Evolutionary conservation across 306 rosid species (phyloP), one percentile per base, ranked within the genome.

Genomic region (Vachellia pachyceras): DNA sequence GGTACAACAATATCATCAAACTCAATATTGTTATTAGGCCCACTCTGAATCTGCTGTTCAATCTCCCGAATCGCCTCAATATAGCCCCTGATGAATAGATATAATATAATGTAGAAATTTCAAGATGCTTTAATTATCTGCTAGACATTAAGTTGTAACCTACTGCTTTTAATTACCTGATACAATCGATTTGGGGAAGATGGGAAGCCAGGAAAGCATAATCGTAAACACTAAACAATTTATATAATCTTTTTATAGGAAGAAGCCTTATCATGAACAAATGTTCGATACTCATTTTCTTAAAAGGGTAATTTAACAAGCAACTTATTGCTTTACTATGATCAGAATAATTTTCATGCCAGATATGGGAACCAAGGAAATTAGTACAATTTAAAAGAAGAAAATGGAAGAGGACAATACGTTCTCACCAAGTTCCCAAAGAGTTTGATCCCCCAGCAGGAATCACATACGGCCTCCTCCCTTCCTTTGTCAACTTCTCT

Each of bases 1-100:
- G 99, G 92, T 58, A 88, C 97, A 85, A 89, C 99, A 79, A 95
- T 88, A 86, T 93, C 98, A 79, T 93, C 99, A 78, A 95, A 95
- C 81, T 88, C 88, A 46, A 80, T 55, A 55, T 89, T 39, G 76
- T 73, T 68, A 29, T 29, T 29, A 25, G 82, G 67, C 78, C 77
- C 92, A 74, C 73, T 61, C 80, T 87, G 92, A 85, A 90, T 82
- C 83, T 95, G 97, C 85, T 82, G 89, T 86, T 93, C 99, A 75
- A 93, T 85, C 90, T 95, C 99, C 83, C 76, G 84, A 76, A 91
- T n/a, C 29, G 96, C 92, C 82, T 95, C 94, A 76, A 95, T 88
- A 83, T 95, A 95, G 45, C 97, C 99, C 99, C 99, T 92, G 86
- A 76, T 29, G 1, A 29, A 86, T 20, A 81, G 78, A 79, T 3